Conservation (phyloP, 495 filamentous ascomycete species). For the Bryoglossum gracile region DNA sequence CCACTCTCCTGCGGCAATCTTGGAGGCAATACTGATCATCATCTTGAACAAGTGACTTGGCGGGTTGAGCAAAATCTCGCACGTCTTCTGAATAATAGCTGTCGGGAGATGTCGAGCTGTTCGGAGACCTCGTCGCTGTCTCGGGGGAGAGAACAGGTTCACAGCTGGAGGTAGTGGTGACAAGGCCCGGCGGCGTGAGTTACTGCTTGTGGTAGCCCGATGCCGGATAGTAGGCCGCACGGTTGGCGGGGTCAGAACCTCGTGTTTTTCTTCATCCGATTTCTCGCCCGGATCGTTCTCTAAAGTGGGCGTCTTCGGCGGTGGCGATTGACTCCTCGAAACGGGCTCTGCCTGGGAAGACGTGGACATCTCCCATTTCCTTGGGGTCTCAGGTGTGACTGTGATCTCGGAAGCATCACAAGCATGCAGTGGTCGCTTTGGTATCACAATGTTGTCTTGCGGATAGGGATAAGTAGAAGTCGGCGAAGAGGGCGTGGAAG, state of each 20-base stretch:
- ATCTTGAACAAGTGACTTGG: slow-evolving; percentile 67
- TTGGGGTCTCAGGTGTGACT: slow-evolving; percentile 31
- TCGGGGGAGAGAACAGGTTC: slow-evolving; percentile 52
- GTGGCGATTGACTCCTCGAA: slow-evolving; percentile 38
- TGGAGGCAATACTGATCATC: slow-evolving; percentile 72
- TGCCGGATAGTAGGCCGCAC: slow-evolving; percentile 32
- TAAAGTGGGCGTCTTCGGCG: slow-evolving; percentile 43
- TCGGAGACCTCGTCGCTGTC: slow-evolving; percentile 28
- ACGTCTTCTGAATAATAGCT: slow-evolving; percentile 66
- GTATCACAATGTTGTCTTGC: slow-evolving; percentile 29
- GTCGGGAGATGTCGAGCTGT: slow-evolving; percentile 50
- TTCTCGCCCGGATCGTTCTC: slow-evolving; percentile 27
- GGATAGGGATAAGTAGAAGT: slow-evolving; percentile 28
- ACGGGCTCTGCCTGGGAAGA: slow-evolving; percentile 22
- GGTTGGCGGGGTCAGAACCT: slow-evolving; percentile 41
- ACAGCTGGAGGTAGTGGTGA: slow-evolving; percentile 64
- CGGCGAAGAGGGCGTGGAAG: slow-evolving; percentile 35
- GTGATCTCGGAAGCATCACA: slow-evolving; percentile 38
- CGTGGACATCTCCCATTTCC: slow-evolving; percentile 30
- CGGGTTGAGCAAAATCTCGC: slow-evolving; percentile 65
- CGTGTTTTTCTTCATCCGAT: slow-evolving; percentile 28
- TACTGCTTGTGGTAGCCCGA: slow-evolving; percentile 40
- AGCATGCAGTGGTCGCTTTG: slow-evolving; percentile 20
- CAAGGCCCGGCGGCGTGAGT: slow-evolving; percentile 52
- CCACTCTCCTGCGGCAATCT: slow-evolving; percentile 60